A percentile compares a stretch with the other conserved stretches of the same genome.
Evolutionary conservation across 2,329 filamentous ascomycete species (phyloP).

Genomic region (Pseudogymnoascus sp.): DNA sequence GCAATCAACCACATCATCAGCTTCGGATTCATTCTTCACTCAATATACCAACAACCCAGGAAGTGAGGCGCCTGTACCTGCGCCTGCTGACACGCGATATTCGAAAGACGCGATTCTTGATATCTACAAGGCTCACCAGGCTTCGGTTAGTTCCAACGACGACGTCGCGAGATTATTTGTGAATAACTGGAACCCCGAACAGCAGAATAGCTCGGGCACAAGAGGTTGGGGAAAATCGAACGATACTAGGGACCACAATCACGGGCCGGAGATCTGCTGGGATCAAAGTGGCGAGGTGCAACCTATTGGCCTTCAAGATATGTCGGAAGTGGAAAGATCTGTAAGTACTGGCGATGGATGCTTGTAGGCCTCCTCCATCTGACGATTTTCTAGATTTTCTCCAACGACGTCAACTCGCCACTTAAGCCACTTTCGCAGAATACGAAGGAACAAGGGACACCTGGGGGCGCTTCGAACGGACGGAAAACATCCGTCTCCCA

Average conservation of each 20-base stretch:
- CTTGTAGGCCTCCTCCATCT: conserved; percentile 10
- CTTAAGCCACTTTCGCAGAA: conserved; percentile 73
- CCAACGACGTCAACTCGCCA: conserved; percentile 83
- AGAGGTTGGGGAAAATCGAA: conserved; percentile 68
- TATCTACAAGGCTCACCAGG: conserved; percentile 54
- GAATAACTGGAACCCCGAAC: conserved; percentile 69
- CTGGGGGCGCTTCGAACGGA: conserved; percentile 50
- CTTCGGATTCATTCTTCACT: conserved; percentile 17
- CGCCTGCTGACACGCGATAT: conserved; percentile 28
- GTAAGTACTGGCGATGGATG: conserved; percentile 32
- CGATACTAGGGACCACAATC: conserved; percentile 63
- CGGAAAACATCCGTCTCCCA: conserved; percentile 77
- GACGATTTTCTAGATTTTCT: conserved; percentile 55
- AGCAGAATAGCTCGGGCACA: conserved; percentile 51
- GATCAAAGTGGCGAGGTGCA: conserved; percentile 60
- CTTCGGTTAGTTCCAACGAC: conserved; percentile 40
- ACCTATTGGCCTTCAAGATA: conserved; percentile 64
- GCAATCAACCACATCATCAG: conserved; percentile 1
- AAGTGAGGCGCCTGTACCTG: conserved; percentile 24
- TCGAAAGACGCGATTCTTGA: conserved; percentile 55
- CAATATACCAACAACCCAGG: conserved; percentile 31
- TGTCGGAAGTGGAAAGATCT: conserved; percentile 55
- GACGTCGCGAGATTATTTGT: conserved; percentile 62
- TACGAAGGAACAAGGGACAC: conserved; percentile 47
- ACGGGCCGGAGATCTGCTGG: conserved; percentile 91